These are phyloP conservation scores for Plasmodium billcollinsi DNA, from an alignment of 169 alveolate species.

Conservation along the genomic window DNA sequence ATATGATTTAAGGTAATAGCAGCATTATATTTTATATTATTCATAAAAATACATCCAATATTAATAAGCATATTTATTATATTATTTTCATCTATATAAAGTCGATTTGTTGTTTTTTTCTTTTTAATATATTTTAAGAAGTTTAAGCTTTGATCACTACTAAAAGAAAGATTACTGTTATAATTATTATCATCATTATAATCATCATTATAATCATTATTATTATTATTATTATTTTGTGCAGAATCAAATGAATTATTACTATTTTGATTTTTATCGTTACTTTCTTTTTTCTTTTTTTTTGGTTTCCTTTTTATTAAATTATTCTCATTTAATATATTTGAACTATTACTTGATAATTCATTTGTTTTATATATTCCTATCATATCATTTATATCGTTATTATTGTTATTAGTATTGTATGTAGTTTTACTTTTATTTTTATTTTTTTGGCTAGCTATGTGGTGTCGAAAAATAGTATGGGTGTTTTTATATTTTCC, in stretches of 20 bases:
- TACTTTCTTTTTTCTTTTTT: neutral
- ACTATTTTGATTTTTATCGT: neutral
- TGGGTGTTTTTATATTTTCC: neutral
- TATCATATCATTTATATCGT: too few relatives aligned
- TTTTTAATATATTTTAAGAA: conserved; percentile 68
- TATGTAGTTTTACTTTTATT: neutral
- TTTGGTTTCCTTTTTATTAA: neutral
- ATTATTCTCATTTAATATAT: neutral
- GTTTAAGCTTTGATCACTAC: conserved; percentile 69
- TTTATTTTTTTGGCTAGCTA: conserved; percentile 6
- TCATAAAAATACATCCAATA: conserved; percentile 66
- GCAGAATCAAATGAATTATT: neutral
- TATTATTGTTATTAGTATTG: neutral
- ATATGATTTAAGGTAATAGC: conserved; percentile 18
- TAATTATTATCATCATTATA: neutral
- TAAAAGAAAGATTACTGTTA: neutral
- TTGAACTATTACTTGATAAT: neutral
- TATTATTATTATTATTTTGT: neutral
- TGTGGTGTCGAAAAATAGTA: neutral
- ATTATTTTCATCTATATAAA: conserved; percentile 23
- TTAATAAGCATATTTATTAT: conserved; percentile 12
- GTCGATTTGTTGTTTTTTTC: conserved; percentile 17
- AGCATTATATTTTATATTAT: conserved; percentile 34
- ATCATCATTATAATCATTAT: neutral
- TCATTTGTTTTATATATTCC: too few relatives aligned